Evolutionary conservation across 768 basidiomycete genomes (phyloP).

Genomic region (Tremella yokohamensis): DNA sequence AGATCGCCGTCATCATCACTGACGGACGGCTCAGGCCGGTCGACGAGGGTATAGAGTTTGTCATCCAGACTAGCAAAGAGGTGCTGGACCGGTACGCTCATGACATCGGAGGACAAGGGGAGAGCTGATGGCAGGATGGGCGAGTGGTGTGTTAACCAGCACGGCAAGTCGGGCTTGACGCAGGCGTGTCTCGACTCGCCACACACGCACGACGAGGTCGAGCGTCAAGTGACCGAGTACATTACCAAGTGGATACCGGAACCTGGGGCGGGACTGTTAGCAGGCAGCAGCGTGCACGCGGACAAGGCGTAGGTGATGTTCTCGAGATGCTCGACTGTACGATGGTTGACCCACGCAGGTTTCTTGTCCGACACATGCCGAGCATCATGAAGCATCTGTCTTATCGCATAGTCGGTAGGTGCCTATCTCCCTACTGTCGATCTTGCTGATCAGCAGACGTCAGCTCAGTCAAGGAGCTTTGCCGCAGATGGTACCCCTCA

Average conservation of each 20-base stretch:
- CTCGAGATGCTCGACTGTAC: background rate
- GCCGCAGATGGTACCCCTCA: conserved; percentile 50
- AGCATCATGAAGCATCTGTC: conserved; percentile 62
- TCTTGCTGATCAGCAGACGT: conserved; percentile 31
- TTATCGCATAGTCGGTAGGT: conserved; percentile 52
- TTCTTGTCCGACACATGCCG: conserved; percentile 68
- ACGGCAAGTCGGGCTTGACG: conserved; percentile 78
- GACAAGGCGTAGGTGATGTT: conserved; percentile 55
- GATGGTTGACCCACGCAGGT: conserved; percentile 24
- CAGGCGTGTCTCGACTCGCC: conserved; percentile 71
- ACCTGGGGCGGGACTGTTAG: conserved; percentile 50
- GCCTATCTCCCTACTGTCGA: background rate
- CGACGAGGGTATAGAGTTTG: conserved; percentile 73
- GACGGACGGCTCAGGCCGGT: conserved; percentile 75
- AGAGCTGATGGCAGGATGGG: conserved; percentile 63
- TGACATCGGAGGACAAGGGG: background rate
- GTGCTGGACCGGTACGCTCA: conserved; percentile 63
- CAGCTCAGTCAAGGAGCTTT: conserved; percentile 50
- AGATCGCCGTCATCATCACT: conserved; percentile 85
- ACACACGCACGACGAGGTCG: conserved; percentile 62
- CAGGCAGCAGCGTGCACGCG: conserved; percentile 81
- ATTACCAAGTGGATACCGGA: conserved; percentile 79
- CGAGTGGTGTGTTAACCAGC: conserved; percentile 80
- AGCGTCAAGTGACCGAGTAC: conserved; percentile 64
- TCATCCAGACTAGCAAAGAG: conserved; percentile 69